phyloP scores from a whole-genome alignment of 225 moss, liverwort and hornwort genomes.

The Physcomitrellopsis africana region DNA sequence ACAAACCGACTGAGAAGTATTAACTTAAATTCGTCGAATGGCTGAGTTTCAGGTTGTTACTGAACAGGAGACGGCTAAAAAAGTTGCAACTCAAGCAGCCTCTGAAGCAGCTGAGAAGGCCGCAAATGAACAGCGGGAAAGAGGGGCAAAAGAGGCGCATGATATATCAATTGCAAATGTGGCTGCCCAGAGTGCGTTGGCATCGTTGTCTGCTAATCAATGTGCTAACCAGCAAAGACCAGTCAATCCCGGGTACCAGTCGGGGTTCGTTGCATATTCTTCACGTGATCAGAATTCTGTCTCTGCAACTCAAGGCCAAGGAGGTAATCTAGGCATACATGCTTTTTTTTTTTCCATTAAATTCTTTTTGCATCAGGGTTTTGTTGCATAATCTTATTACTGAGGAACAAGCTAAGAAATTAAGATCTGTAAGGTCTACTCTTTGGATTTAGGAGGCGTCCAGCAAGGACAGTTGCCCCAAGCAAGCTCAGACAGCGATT shows the following conservation, averaged over 20 bases:
- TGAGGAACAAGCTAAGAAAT: background rate
- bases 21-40: background rate
- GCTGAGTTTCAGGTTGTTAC: slow-evolving; percentile 21
- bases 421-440: background rate
- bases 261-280: slow-evolving; percentile 28
- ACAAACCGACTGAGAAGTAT: background rate
- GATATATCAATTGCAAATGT: slow-evolving; percentile 33
- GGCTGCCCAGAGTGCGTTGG: slow-evolving; percentile 33
- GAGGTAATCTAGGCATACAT: slow-evolving; percentile 10
- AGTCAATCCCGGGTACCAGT: background rate
- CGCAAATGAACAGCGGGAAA: slow-evolving; percentile 35
- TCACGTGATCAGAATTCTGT: slow-evolving; percentile 1
- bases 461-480: slow-evolving; percentile 21
- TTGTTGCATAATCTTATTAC: background rate
- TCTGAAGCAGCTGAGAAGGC: slow-evolving; percentile 39
- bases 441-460: slow-evolving; percentile 14
- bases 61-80: slow-evolving; percentile 36
- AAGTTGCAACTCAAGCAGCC: slow-evolving; percentile 41
- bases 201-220: slow-evolving; percentile 24
- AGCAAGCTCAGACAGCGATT: slow-evolving; percentile 5
- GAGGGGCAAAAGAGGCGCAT: slow-evolving; percentile 27
- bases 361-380: background rate
- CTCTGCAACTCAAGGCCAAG: slow-evolving; percentile 20
- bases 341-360: background rate
- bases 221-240: slow-evolving; percentile 22